Evolutionary conservation across 2,329 filamentous ascomycete genomes (phyloP).

Genomic region (Didymella lethalis): DNA sequence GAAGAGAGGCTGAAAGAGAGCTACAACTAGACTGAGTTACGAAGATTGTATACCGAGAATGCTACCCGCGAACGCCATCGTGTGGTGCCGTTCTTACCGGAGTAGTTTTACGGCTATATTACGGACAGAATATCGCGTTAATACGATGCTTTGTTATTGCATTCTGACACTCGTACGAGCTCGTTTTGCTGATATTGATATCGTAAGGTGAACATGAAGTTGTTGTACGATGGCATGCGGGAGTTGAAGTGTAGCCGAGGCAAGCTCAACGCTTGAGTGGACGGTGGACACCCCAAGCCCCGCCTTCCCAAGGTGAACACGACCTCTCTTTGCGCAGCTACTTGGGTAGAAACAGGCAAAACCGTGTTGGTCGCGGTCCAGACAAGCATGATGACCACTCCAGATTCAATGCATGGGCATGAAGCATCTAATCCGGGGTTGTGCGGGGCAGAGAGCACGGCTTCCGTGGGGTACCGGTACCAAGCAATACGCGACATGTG

Average conservation of each 20-base stretch:
- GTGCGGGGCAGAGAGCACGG: neutral
- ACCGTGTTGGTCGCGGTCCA: neutral
- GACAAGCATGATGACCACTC: neutral
- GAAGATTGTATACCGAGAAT: too few relatives aligned
- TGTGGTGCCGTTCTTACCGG: too few relatives aligned
- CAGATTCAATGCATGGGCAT: neutral
- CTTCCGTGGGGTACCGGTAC: neutral
- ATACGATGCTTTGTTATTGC: neutral
- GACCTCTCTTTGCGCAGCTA: neutral
- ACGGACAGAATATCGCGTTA: neutral
- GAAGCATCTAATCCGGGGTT: neutral
- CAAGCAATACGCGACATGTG: neutral
- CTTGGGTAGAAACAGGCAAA: too few relatives aligned
- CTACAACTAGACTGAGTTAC: neutral
- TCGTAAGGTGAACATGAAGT: neutral
- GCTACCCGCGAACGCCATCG: too few relatives aligned
- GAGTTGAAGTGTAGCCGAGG: constrained; percentile 1
- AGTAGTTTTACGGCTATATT: neutral
- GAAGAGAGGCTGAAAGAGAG: constrained; percentile 9
- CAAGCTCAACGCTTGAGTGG: neutral
- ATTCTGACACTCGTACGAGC: neutral
- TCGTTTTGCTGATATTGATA: neutral
- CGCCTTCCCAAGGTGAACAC: neutral
- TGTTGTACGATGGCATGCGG: constrained; percentile 5
- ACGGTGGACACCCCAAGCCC: neutral